Evolutionary conservation across 2,329 filamentous ascomycete genomes (phyloP), one percentile per base, ranked within the genome.

Genomic region (Calonectria leucothoes): DNA sequence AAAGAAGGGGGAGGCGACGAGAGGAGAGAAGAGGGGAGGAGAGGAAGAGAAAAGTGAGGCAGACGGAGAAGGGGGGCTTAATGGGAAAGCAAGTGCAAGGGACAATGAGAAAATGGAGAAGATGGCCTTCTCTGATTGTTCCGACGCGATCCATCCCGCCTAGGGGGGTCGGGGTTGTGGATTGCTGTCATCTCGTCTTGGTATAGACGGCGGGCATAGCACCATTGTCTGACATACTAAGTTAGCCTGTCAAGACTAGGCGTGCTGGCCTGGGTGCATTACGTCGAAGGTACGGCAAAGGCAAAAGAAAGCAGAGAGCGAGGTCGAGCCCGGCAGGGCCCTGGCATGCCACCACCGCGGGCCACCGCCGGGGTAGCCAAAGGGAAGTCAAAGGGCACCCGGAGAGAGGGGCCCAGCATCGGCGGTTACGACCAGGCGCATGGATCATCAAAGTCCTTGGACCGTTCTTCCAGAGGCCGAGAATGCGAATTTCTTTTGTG

Each of bases 121-220:
- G 64, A 70, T 52, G n/a, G 23, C 37, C 61, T 45, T 51, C 55
- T 70, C 45, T 64, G 45, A 52, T 45, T 67, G 64, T 63, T 39
- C 64, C 52, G 35, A 45, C 20, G 35, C n/a, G 37, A 57, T 49
- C 29, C 69, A 57, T 49, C 37, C 69, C 31, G 39, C 42, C 42
- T n/a, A 49, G 59, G 33, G 70, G 66, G 65, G 59, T 29, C 64
- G 29, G 51, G 59, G 45, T 61, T 35, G 59, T 59, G 64, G 64
- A 67, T 52, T 66, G 70, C 31, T 52, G 64, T 67, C 69, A 71
- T 71, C 69, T 71, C 52, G 35, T 55, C 65, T 52, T 72, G 64
- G 55, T 37, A 42, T 37, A 51, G 55, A 69, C 29, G 52, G 63
- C 61, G n/a, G 59, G 11, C 39, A 51, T 57, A 48, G 49, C 51